phyloP scores from a whole-genome alignment of 2,329 filamentous ascomycete genomes.

The Phaeosphaeria sp. region DNA sequence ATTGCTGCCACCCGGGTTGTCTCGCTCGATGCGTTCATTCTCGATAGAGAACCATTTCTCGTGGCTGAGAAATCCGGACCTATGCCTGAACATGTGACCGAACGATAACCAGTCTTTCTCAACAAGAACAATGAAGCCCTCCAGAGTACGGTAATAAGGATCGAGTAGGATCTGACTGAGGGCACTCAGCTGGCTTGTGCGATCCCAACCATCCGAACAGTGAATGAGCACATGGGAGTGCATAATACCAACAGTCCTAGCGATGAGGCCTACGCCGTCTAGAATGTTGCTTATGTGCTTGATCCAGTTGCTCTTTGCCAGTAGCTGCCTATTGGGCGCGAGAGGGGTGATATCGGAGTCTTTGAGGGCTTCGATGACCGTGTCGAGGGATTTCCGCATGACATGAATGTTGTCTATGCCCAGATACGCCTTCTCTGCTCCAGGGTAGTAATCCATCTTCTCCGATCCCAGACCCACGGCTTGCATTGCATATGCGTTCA shows the following conservation, averaged over 20 bases:
- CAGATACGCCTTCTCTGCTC: conserved; percentile 87
- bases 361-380: conserved; percentile 87
- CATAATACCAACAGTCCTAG: conserved; percentile 84
- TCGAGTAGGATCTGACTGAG: conserved; percentile 92
- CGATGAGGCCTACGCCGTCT: conserved; percentile 83
- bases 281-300: conserved; percentile 86
- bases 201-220: conserved; percentile 98
- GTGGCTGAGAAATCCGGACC: conserved; percentile 84
- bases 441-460: conserved; percentile 97
- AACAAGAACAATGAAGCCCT: conserved; percentile 91
- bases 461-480: conserved; percentile 92
- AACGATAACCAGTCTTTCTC: conserved; percentile 99
- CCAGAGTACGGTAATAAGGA: conserved; percentile 90
- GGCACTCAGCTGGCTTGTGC: conserved; percentile 92
- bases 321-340: conserved; percentile 78
- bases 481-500: conserved; percentile 95
- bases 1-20: conserved; percentile 62
- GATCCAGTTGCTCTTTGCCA: conserved; percentile 87
- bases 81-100: conserved; percentile 94
- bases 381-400: conserved; percentile 90
- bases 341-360: conserved; percentile 87
- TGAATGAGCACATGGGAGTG: conserved; percentile 97
- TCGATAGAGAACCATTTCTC: conserved; percentile 95
- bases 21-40: conserved; percentile 72
- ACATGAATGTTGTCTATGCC: conserved; percentile 99